Base-by-base conservation (phyloP, 352 stramenopile species). In the Phytophthora agathidicida region DNA sequence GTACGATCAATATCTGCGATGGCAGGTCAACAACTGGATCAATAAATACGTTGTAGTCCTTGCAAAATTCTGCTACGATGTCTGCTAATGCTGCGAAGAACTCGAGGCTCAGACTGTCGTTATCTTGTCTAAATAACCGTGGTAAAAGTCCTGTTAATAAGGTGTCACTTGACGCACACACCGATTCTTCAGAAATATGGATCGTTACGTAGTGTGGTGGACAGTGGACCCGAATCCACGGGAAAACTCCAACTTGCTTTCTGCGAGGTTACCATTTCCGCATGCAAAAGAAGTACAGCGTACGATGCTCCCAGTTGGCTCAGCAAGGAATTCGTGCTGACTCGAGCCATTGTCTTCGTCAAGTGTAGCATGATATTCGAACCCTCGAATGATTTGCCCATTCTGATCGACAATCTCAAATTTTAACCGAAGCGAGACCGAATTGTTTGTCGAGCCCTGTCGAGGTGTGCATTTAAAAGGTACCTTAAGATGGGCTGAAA, bases 51-150 rank as follows among this genome's bases (percentile, higher is more conserved):
- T 5, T 31, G 26, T 47, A 62, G 23, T 58, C 47, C 32, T 63
- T 68, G 38, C 50, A 68, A 44, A 68, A 63, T 27, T 68, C 51
- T 9, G n/a, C 43, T 19, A 63, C 44, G 27, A 68, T 51, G 4
- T 19, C 23, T 5, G 36, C 42, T 27, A 63, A 43, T 11, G 16
- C 51, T 23, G 42, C 13, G 20, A 62, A 62, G 5, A 68, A 30
- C 24, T 53, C 20, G 9, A 20, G 10, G 7, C 26, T 46, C n/a
- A 68, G 7, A 3, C 7, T 6, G n/a, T 37, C 28, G 2, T 5
- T 24, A 17, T 51, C 59, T 33, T 63, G 51, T 16, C 43, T 28
- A 3, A 68, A 14, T 13, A 68, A 37, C 27, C 23, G 44, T 10
- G 59, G 7, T 7, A 68, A 17, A 39, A 68, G 11, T 4, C 59